Conservation (phyloP, 1,139 yeast species). For the Sugiyamaella novakii region DNA sequence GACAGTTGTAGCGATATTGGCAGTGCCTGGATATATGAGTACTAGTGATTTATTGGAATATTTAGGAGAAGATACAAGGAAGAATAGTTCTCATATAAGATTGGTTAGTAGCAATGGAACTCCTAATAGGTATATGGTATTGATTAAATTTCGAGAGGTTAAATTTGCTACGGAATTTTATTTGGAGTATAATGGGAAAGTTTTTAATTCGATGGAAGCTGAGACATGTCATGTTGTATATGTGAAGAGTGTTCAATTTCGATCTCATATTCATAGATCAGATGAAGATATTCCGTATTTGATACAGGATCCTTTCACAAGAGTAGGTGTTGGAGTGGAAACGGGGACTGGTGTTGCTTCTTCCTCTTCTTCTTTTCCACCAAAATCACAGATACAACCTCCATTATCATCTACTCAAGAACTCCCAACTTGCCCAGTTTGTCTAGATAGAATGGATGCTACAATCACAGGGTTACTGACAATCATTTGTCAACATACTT, state of each 20-base stretch:
- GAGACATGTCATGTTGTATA: constrained; percentile 79
- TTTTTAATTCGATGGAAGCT: constrained; percentile 86
- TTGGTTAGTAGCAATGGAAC: constrained; percentile 61
- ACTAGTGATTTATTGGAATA: constrained; percentile 82
- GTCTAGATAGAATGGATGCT: constrained; percentile 87
- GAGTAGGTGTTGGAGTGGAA: constrained; percentile 1
- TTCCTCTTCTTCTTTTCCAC: constrained; percentile 29
- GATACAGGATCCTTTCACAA: constrained; percentile 72
- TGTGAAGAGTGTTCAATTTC: constrained; percentile 51
- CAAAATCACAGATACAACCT: neutral
- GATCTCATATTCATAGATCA: constrained; percentile 31
- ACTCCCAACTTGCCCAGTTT: constrained; percentile 91
- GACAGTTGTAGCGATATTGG: constrained; percentile 66
- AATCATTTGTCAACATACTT: constrained; percentile 91
- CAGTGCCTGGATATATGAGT: constrained; percentile 86
- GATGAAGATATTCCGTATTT: constrained; percentile 57
- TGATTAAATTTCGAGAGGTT: constrained; percentile 68
- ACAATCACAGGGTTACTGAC: constrained; percentile 79
- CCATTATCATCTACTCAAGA: constrained; percentile 45
- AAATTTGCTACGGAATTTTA: constrained; percentile 64
- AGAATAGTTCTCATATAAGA: constrained; percentile 70
- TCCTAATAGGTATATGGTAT: constrained; percentile 72
- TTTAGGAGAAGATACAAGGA: constrained; percentile 62
- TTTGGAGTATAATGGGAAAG: constrained; percentile 66
- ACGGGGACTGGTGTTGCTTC: constrained; percentile 11